Percentiles rank a stretch among this genome's conserved stretches.
Evolutionary conservation across 2,329 filamentous ascomycete genomes (phyloP).

Genomic region (Stachybotrys chlorohalonatus): DNA sequence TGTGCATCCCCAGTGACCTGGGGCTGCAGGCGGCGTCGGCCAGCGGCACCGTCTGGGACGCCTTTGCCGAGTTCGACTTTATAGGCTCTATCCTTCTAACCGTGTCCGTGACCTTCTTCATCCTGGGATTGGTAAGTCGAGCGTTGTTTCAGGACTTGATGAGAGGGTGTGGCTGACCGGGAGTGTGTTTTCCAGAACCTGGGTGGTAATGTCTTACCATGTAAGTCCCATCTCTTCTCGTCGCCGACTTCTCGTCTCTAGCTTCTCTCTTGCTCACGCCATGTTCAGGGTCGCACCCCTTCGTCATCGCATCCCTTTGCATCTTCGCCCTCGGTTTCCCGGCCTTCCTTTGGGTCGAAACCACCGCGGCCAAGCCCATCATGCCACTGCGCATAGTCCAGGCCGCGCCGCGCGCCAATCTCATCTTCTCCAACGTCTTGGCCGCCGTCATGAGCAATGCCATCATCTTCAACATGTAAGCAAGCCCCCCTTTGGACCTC

Average conservation of each 20-base stretch:
- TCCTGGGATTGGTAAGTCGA: slow-evolving; percentile 44
- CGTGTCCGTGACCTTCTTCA: slow-evolving; percentile 44
- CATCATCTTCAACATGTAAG: slow-evolving; percentile 50
- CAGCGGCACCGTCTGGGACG: slow-evolving; percentile 31
- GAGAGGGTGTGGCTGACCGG: slow-evolving; percentile 1
- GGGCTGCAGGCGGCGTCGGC: slow-evolving; percentile 31
- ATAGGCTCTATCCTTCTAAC: slow-evolving; percentile 45
- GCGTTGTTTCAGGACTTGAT: background rate
- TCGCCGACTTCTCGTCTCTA: background rate
- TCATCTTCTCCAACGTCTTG: slow-evolving; percentile 48
- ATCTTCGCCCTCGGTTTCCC: slow-evolving; percentile 39
- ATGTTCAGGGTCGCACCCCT: slow-evolving; percentile 43
- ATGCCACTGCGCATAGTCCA: slow-evolving; percentile 49
- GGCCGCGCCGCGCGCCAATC: slow-evolving; percentile 41
- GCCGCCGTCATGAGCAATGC: slow-evolving; percentile 43
- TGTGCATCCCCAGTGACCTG: slow-evolving; percentile 43
- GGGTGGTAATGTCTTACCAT: slow-evolving; percentile 55
- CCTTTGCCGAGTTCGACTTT: slow-evolving; percentile 48
- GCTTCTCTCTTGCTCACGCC: no score
- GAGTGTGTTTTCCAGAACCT: slow-evolving; percentile 33
- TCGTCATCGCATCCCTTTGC: slow-evolving; percentile 42
- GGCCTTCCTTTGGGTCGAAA: slow-evolving; percentile 43
- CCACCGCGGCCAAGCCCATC: slow-evolving; percentile 41
- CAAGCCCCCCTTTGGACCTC: background rate
- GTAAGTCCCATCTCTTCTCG: slow-evolving; percentile 23